Conservation (phyloP, 2,329 filamentous ascomycete genomes). For the Fusarium nelsonii region DNA sequence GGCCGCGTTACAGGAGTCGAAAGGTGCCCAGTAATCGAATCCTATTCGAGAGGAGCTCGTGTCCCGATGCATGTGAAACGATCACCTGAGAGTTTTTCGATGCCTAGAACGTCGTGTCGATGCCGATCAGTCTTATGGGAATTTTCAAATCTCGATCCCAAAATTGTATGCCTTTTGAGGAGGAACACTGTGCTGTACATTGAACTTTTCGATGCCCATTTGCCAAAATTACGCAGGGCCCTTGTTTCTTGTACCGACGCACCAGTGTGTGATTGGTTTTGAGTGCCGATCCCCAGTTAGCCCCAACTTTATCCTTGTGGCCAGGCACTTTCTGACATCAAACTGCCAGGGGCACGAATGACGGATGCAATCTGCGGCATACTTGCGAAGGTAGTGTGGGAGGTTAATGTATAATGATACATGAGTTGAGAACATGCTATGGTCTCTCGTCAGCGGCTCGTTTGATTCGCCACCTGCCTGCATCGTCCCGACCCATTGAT, state of each 20-base stretch:
- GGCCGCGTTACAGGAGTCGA: not conserved
- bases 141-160: conserved; percentile 13
- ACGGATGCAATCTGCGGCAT: not conserved
- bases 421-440: conserved; percentile 32
- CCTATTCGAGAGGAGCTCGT: not conserved
- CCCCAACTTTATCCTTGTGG: conserved; percentile 6
- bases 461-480: conserved; percentile 58
- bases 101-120: not conserved
- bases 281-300: conserved; percentile 4
- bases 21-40: not conserved
- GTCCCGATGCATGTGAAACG: not conserved
- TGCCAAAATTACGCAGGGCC: conserved; percentile 9
- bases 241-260: conserved; percentile 1
- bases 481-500: conserved; percentile 54
- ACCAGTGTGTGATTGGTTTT: conserved; percentile 12
- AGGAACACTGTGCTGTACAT: conserved; percentile 16
- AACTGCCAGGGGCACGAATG: not conserved
- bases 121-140: not conserved
- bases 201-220: conserved; percentile 3
- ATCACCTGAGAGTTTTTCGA: not conserved
- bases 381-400: not conserved
- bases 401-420: not conserved
- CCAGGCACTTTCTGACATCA: not conserved
- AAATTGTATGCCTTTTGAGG: not conserved
- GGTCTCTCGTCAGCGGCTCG: conserved; percentile 32